Evolutionary conservation across 164 flowering plant genomes (phyloP), one percentile per base, ranked within the genome.

Genomic region (Tinospora cordifolia): DNA sequence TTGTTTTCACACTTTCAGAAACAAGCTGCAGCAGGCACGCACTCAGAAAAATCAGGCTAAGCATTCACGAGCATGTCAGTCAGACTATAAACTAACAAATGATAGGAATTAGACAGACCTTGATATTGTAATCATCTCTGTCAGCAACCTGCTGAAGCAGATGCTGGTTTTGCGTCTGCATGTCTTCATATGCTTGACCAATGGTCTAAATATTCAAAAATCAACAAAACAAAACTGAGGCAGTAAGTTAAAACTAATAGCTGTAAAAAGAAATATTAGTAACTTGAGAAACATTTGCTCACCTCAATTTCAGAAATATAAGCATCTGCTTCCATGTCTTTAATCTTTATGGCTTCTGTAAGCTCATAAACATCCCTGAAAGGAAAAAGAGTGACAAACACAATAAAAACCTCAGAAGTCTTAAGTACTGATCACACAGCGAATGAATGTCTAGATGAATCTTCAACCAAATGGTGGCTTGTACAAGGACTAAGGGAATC

Each of bases 171-270:
- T 89, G 97, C 13, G 87, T 82, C 79, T 88, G 95, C 97, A 91
- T 91, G 80, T 91, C 97, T 79, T 91, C 97, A 68, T 89, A 91
- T 63, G 97, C 94, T 79, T 89, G 97, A 70, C 97, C 95, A 71
- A 91, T 86, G 54, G 91, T 91, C 97, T 91, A 79, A 68, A 79
- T 25, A 62, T 30, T 47, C 11, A 57, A 10, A 34, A 75, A 65
- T 26, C 9, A 60, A 21, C 63, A 71, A 68, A 27, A 26, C 38
- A 13, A n/a, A 57, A 65, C 22, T 15, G 65, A 44, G 13, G 30
- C 8, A 44, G 10, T 57, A 78, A 22, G 25, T 12, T 2, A 57
- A 60, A 41, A 58, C 10, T 12, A 14, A 11, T 6, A 24, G 22
- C 13, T n/a, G 1, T 26, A 36, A 71, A 26, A 40, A 66, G 11